Evolutionary conservation across 352 stramenopile species (phyloP).

Genomic region (Halophytophthora batemanensis): DNA sequence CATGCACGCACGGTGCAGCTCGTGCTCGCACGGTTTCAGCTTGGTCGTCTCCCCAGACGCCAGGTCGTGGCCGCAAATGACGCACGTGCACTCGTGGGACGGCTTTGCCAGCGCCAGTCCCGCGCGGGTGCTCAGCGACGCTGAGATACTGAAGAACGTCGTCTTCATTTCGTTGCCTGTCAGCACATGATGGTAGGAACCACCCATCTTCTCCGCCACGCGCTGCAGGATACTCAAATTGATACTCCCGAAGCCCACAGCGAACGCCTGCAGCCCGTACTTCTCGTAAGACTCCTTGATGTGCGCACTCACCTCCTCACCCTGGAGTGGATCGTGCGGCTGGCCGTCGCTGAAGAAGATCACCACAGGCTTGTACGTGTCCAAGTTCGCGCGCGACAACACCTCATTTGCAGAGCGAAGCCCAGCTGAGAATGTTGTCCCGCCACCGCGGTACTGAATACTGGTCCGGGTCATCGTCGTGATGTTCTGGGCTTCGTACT

Average conservation of each 20-base stretch:
- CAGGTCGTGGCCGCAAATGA: conserved; percentile 65
- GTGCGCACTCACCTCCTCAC: conserved; percentile 51
- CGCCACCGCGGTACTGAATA: conserved; percentile 37
- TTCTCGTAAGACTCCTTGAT: conserved; percentile 54
- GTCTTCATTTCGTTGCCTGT: conserved; percentile 64
- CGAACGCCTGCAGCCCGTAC: conserved; percentile 58
- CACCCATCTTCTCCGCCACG: conserved; percentile 52
- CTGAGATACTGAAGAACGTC: conserved; percentile 76
- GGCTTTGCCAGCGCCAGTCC: conserved; percentile 60
- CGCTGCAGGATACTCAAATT: conserved; percentile 59
- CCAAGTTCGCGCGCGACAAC: conserved; percentile 60
- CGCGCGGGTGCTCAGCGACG: conserved; percentile 54
- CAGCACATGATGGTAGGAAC: conserved; percentile 58
- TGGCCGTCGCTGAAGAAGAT: conserved; percentile 83
- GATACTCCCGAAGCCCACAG: conserved; percentile 69
- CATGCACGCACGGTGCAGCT: conserved; percentile 49
- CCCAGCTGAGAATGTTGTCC: conserved; percentile 51
- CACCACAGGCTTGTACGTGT: conserved; percentile 58
- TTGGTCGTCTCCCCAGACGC: conserved; percentile 42
- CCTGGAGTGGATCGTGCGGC: conserved; percentile 35
- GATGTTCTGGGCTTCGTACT: conserved; percentile 54
- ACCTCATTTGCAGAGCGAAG: conserved; percentile 61
- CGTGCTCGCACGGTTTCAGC: conserved; percentile 39
- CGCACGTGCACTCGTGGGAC: conserved; percentile 50
- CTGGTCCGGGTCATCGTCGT: conserved; percentile 25